Base-by-base conservation (phyloP, 2,329 filamentous ascomycete species). In the Fusarium sp. region DNA sequence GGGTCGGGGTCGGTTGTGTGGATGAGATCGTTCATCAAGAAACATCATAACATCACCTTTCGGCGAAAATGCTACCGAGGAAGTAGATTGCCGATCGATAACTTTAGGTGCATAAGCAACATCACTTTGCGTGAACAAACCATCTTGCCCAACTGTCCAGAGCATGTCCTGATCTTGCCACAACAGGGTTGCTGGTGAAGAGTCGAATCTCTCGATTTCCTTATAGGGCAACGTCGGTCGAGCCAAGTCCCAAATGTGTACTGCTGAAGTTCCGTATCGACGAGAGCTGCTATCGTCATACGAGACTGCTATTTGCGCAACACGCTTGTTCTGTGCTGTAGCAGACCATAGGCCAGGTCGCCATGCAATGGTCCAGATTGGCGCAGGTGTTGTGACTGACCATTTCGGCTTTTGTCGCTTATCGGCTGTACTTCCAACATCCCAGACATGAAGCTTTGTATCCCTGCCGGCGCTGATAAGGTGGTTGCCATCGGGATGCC, bases 181-280 rank as follows among this genome's bases (percentile, higher is more conserved):
- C 8, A 89, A 76, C 17, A 91, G 75, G 3, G 84, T 84, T 10
- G 82, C 83, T 1, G 89, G 89, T 4, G 87, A 84, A 28, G 75
- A 81, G 22, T 87, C 84, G 66, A 90, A 90, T 39, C 84, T 79
- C 60, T 89, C 86, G 46, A 91, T 84, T 69, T 89, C 86, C 67
- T 90, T 89, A 73, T 89, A 90, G 0, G 89, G 88, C 81, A 91
- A 84, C 2, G 87, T 86, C 2, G 89, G 87, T 32, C 89, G 82
- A 8, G 87, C 89, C n/a, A 92, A 78, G 73, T 92, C 89, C 88
- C 89, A 92, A 20, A 91, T 81, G 57, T 91, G 88, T 15, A 90
- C 87, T 0, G 83, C 81, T 28, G 83, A 86, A 43, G 86, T 85
- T 41, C 87, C 87, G 53, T 84, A 84, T 10, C 83, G 81, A 57